A percentile compares a stretch with the other conserved stretches of the same genome.
Evolutionary conservation across 768 basidiomycete genomes (phyloP).

Genomic region (Trametes punicea): DNA sequence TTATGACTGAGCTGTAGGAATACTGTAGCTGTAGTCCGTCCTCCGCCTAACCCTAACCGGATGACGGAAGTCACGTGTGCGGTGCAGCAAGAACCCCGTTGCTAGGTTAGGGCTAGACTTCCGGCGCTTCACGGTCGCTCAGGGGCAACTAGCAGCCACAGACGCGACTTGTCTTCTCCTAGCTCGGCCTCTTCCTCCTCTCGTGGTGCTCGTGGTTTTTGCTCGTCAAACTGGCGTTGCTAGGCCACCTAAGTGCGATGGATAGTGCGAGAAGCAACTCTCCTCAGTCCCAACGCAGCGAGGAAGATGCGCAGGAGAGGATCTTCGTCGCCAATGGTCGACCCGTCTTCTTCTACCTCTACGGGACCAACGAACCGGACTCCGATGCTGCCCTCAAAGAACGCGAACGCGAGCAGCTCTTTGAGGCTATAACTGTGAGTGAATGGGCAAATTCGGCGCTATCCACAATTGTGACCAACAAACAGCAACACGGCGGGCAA

Average conservation of each 20-base stretch:
- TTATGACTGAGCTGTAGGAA: too few species aligned
- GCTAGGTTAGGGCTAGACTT: slow-evolving; percentile 4
- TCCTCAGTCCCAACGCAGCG: neutral
- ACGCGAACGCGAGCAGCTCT: neutral
- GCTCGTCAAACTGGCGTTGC: neutral
- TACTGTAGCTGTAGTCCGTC: too few species aligned
- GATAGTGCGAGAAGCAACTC: neutral
- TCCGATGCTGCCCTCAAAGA: neutral
- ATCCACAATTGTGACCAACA: neutral
- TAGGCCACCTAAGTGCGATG: neutral
- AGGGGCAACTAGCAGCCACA: slow-evolving; percentile 1
- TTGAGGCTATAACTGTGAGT: neutral
- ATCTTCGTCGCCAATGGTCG: neutral
- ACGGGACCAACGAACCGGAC: neutral
- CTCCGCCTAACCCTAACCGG: too few species aligned
- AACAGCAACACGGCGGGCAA: slow-evolving; percentile 16
- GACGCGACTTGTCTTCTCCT: neutral
- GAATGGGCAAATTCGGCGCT: neutral
- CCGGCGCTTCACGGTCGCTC: neutral
- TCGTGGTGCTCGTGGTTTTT: neutral
- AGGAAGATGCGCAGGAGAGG: neutral
- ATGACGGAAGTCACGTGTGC: too few species aligned
- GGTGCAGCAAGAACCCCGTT: too few species aligned
- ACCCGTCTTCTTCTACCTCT: slow-evolving; percentile 13
- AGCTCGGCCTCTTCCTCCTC: neutral